phyloP scores from a whole-genome alignment of 2,329 filamentous ascomycete genomes.

The Sarocladiaceae sp. region DNA sequence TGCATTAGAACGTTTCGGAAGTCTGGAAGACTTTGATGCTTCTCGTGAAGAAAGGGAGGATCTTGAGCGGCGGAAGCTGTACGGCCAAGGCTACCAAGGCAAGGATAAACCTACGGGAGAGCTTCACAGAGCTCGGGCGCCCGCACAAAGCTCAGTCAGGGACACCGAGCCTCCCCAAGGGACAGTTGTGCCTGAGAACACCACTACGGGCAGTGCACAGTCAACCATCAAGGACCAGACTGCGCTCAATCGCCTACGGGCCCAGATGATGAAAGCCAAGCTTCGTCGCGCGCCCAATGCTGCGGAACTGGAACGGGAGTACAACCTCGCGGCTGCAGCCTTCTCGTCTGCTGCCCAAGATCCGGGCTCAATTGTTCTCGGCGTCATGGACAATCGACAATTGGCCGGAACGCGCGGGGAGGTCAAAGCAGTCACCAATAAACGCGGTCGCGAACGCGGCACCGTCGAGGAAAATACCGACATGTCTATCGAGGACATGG shows the following conservation, averaged over 20 bases:
- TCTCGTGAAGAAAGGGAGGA: conserved; percentile 91
- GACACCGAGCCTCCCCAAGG: conserved; percentile 41
- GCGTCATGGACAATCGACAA: conserved; percentile 84
- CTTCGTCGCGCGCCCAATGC: conserved; percentile 71
- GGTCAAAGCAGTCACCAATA: conserved; percentile 71
- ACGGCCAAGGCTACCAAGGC: conserved; percentile 77
- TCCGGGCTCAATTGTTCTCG: conserved; percentile 63
- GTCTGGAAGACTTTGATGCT: conserved; percentile 80
- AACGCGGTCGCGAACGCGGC: conserved; percentile 77
- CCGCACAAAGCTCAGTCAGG: conserved; percentile 15
- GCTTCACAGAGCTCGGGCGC: conserved; percentile 65
- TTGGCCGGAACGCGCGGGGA: conserved; percentile 69
- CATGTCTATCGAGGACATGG: conserved; percentile 96
- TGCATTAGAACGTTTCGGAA: conserved; percentile 75
- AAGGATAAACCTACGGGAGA: conserved; percentile 87
- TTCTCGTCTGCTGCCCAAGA: conserved; percentile 53
- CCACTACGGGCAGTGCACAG: conserved; percentile 5
- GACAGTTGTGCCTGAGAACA: conserved; percentile 48
- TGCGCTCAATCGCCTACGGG: conserved; percentile 79
- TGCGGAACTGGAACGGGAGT: conserved; percentile 72
- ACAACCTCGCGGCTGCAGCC: conserved; percentile 65
- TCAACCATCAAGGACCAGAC: conserved; percentile 55
- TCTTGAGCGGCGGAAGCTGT: conserved; percentile 72
- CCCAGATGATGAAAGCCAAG: conserved; percentile 94
- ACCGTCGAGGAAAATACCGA: conserved; percentile 86